These are phyloP conservation scores for Neurospora crassa DNA, from an alignment of 2,329 filamentous ascomycete species.

Conservation along the genomic window DNA sequence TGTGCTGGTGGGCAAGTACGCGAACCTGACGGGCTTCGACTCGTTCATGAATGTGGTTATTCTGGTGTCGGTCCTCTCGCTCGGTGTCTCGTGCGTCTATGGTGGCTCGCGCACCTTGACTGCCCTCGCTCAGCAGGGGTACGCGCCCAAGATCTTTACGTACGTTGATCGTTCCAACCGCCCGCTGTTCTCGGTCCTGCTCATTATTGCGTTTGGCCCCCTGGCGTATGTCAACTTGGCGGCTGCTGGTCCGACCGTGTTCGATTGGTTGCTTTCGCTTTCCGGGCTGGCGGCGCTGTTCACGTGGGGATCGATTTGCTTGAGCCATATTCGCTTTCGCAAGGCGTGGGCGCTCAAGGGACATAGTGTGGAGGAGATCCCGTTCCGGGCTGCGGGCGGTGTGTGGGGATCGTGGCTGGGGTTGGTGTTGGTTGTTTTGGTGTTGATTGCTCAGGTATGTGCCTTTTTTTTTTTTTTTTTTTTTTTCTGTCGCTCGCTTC, in stretches of 20 bases:
- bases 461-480: background rate
- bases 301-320: conserved; percentile 56
- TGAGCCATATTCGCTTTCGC: conserved; percentile 60
- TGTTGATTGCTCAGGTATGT: conserved; percentile 41
- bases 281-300: conserved; percentile 55
- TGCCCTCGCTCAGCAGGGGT: conserved; percentile 46
- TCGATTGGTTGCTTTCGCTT: conserved; percentile 55
- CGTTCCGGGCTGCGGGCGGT: conserved; percentile 51
- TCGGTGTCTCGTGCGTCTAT: conserved; percentile 45
- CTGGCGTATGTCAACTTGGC: conserved; percentile 38
- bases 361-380: conserved; percentile 52
- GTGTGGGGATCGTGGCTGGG: conserved; percentile 54
- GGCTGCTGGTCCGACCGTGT: conserved; percentile 39
- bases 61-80: conserved; percentile 42
- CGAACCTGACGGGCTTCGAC: conserved; percentile 36
- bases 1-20: conserved; percentile 39
- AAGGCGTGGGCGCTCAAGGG: conserved; percentile 48
- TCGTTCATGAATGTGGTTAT: conserved; percentile 46
- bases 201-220: conserved; percentile 36
- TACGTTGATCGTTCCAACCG: conserved; percentile 46
- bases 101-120: conserved; percentile 46
- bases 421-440: conserved; percentile 43
- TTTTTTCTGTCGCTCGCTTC: background rate
- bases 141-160: conserved; percentile 42
- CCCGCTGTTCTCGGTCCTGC: conserved; percentile 35